Base-by-base conservation (phyloP, 192 early-diverging fungal genomes). In the Lobulomyces angularis region DNA sequence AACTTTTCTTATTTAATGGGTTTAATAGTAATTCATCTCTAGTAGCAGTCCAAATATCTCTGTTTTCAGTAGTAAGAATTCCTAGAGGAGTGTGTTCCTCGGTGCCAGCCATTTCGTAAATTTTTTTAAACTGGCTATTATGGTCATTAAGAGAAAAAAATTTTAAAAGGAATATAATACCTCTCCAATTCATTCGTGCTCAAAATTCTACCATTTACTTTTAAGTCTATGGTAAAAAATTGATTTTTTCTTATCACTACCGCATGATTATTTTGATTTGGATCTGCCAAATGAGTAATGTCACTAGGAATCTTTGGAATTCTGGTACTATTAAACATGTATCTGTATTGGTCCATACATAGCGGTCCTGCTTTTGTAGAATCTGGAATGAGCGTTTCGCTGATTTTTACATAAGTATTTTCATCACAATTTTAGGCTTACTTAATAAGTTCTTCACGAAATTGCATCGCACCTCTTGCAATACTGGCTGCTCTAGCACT, bases 301-400 rank as follows among this genome's bases (percentile, higher is more conserved):
- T 98, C 94, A 8, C 79, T 77, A 3, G 88, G 87, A 57, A 80
- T 81, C 48, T 62, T 54, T 27, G 94, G 91, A 41, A 91, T 79
- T 43, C 94, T 85, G 61, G 82, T 85, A 26, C 87, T 79, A 61
- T 95, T 90, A 76, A 98, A 98, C 84, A 98, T 79, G 64, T 80
- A 92, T 61, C 86, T 82, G 76, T 92, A 94, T 43, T 87, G 86
- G 46, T 86, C 61, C 66, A 80, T 82, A 59, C 84, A 89, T 51
- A 98, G 60, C 18, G 91, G 82, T 9, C 67, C 61, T 25, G 69
- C 69, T 46, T 80, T 79, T 20, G 71, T 74, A 62, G 70, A 79
- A 58, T 98, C 94, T 18, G 87, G 87, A 39, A 80, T 67, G 23
- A 94, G 70, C 36, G 71, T 65, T 34, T 80, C 71, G n/a, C 67